phyloP scores from a whole-genome alignment of 345 rosid genomes.

The Brassica juncea region DNA sequence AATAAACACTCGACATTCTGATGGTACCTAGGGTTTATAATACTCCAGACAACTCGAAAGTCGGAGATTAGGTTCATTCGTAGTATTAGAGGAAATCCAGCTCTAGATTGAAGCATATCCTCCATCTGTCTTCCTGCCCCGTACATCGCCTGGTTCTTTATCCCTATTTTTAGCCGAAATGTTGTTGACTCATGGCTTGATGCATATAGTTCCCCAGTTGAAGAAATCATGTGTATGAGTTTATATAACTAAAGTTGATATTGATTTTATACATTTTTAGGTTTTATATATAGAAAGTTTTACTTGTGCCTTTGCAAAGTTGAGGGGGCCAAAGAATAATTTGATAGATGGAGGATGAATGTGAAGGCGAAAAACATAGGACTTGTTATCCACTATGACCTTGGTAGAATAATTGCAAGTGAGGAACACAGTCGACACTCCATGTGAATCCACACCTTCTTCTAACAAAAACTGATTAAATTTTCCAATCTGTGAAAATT shows the following conservation, averaged over 20 bases:
- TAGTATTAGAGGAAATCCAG: conserved; percentile 61
- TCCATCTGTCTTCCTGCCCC: conserved; percentile 84
- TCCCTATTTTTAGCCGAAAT: conserved; percentile 54
- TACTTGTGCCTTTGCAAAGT: conserved; percentile 60
- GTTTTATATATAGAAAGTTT: conserved; percentile 1
- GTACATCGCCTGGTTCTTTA: conserved; percentile 68
- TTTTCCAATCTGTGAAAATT: conserved; percentile 51
- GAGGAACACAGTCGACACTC: conserved; percentile 70
- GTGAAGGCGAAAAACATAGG: conserved; percentile 75
- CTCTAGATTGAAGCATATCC: conserved; percentile 69
- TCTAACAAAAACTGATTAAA: conserved; percentile 54
- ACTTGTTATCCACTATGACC: conserved; percentile 66
- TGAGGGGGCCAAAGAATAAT: conserved; percentile 59
- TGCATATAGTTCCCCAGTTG: conserved; percentile 56
- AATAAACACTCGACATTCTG: conserved; percentile 58
- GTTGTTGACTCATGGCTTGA: conserved; percentile 43
- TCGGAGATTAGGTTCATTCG: conserved; percentile 45
- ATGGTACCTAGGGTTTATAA: conserved; percentile 56
- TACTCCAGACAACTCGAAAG: conserved; percentile 57
- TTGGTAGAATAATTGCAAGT: conserved; percentile 65
- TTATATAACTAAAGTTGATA: not conserved
- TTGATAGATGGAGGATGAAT: conserved; percentile 58
- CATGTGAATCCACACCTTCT: conserved; percentile 77
- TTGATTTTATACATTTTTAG: not conserved
- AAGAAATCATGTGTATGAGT: not conserved